Conservation (phyloP, 345 rosid genomes). For the Salix dunnii region DNA sequence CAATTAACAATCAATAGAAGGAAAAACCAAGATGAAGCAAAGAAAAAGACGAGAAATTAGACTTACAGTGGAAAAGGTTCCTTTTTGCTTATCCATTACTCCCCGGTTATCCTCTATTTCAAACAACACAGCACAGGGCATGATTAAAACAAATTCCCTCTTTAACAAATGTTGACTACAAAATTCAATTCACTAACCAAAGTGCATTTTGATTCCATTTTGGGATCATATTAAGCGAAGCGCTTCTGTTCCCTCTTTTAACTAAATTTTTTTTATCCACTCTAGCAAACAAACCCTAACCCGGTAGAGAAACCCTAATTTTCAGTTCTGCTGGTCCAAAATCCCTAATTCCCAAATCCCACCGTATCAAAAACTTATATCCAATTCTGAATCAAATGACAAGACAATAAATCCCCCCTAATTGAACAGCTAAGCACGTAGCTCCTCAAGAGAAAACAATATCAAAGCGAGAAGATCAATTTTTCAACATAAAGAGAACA, state of each 20-base stretch:
- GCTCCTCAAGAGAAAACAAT: not conserved
- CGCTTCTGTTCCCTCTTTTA: too few species aligned
- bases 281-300: not conserved
- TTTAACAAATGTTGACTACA: not conserved
- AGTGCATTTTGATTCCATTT: too few species aligned
- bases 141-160: not conserved
- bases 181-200: not conserved
- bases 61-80: slow-evolving; percentile 38
- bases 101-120: slow-evolving; percentile 29
- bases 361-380: not conserved
- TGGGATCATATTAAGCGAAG: too few species aligned
- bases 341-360: not conserved
- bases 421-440: not conserved
- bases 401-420: too few species aligned
- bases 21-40: not conserved
- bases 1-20: not conserved
- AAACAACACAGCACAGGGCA: not conserved
- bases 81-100: slow-evolving; percentile 20
- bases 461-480: not conserved
- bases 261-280: too few species aligned
- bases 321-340: not conserved
- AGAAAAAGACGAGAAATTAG: not conserved
- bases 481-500: not conserved
- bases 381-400: not conserved
- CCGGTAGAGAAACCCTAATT: not conserved